Percentiles rank a stretch among this genome's conserved stretches.
phyloP scores from a whole-genome alignment of 257 asterid species.

The Solanum clarkiae region DNA sequence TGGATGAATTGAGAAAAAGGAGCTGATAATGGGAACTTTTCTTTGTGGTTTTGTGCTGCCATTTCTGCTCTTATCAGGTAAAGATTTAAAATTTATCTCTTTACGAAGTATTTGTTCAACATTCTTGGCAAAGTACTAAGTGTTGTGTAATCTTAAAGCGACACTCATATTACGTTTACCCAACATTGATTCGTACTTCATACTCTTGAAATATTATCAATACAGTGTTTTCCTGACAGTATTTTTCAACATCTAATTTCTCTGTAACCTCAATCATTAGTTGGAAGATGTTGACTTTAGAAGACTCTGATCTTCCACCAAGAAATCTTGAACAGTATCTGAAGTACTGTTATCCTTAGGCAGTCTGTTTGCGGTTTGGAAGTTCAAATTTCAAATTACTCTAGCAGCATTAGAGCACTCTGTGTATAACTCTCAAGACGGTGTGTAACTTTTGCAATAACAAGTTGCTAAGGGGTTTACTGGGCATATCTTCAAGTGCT shows the following conservation, averaged over 20 bases:
- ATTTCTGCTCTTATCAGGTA: constrained; percentile 60
- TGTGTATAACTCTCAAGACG: background rate
- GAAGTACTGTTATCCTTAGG: background rate
- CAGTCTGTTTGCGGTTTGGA: background rate
- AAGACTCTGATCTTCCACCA: background rate
- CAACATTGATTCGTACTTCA: background rate
- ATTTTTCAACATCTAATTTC: background rate
- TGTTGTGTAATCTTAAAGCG: background rate
- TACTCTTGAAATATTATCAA: background rate
- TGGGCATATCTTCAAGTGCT: background rate
- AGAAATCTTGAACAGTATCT: background rate
- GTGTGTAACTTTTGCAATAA: background rate
- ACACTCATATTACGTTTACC: background rate
- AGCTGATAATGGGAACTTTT: constrained; percentile 43
- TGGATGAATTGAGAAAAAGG: constrained; percentile 21
- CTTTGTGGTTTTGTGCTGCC: constrained; percentile 64
- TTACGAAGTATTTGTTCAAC: background rate
- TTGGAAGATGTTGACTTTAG: background rate
- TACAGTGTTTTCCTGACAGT: background rate
- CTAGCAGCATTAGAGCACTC: background rate
- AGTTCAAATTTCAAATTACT: background rate
- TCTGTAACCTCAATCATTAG: background rate
- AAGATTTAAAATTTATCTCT: background rate
- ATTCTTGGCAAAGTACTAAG: background rate
- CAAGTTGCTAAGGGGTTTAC: background rate